A percentile compares a stretch with the other conserved stretches of the same genome.
These are phyloP conservation scores for Wickerhamomyces bovis DNA, from an alignment of 805 yeast genomes.

Conservation along the genomic window DNA sequence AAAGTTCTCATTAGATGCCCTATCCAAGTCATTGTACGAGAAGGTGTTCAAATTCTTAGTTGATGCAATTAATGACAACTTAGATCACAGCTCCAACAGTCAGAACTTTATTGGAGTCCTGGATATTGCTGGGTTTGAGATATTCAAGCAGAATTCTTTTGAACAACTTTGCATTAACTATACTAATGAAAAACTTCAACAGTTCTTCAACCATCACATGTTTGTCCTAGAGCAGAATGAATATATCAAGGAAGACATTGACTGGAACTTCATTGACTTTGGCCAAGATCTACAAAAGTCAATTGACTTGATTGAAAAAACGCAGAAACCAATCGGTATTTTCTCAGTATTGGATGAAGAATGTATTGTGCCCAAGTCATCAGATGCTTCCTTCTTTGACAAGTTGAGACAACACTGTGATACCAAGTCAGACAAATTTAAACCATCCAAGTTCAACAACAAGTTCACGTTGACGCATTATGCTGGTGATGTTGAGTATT, in stretches of 20 bases:
- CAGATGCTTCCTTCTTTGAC: conserved; percentile 76
- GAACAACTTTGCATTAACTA: conserved; percentile 97
- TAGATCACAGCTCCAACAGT: conserved; percentile 40
- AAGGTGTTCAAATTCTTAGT: conserved; percentile 75
- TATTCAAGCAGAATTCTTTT: conserved; percentile 87
- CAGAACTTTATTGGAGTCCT: conserved; percentile 81
- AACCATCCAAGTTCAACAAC: conserved; percentile 63
- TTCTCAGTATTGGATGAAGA: conserved; percentile 89
- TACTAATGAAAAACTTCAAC: conserved; percentile 95
- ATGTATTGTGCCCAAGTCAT: conserved; percentile 87
- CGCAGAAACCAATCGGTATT: conserved; percentile 66
- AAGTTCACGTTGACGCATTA: conserved; percentile 88
- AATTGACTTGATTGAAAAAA: conserved; percentile 84
- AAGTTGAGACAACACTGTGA: conserved; percentile 67
- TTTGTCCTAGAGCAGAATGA: conserved; percentile 97
- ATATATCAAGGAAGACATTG: conserved; percentile 85
- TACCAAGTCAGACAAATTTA: conserved; percentile 48
- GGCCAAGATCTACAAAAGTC: conserved; percentile 95
- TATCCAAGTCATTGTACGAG: conserved; percentile 84
- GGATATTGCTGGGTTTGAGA: conserved; percentile 98
- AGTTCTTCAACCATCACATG: conserved; percentile 96
- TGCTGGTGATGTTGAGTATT: conserved; percentile 95
- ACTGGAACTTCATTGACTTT: conserved; percentile 94
- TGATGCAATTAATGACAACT: conserved; percentile 61
- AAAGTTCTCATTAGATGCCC: conserved; percentile 73